These are phyloP conservation scores for Datisca glomerata DNA, from an alignment of 306 rosid genomes.

Conservation along the genomic window DNA sequence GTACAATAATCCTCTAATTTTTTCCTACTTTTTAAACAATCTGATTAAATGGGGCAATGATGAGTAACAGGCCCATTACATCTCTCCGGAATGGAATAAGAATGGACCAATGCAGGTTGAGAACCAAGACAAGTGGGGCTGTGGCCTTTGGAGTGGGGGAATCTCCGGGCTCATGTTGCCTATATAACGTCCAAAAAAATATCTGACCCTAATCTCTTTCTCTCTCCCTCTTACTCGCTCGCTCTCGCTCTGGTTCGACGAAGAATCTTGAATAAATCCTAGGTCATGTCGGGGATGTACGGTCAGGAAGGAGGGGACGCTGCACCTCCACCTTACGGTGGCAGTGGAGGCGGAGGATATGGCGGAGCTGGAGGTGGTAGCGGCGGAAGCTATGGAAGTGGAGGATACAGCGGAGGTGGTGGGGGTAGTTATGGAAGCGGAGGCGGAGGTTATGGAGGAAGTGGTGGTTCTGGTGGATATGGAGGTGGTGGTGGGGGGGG, in stretches of 20 bases:
- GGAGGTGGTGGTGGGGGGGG: slow-evolving; percentile 32
- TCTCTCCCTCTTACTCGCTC: slow-evolving; percentile 21
- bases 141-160: slow-evolving; percentile 3
- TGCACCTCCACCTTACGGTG: slow-evolving; percentile 64
- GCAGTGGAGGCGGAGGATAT: slow-evolving; percentile 24
- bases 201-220: slow-evolving; percentile 17
- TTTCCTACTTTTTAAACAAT: too few relatives aligned
- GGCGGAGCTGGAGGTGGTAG: slow-evolving; percentile 20
- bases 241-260: slow-evolving; percentile 23
- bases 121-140: slow-evolving; percentile 7
- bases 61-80: too few relatives aligned
- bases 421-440: slow-evolving; percentile 21
- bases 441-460: slow-evolving; percentile 30
- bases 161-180: not conserved
- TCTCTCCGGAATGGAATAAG: too few relatives aligned
- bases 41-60: too few relatives aligned
- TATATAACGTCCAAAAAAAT: not conserved
- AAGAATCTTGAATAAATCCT: slow-evolving; percentile 1
- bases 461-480: slow-evolving; percentile 22
- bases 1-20: too few relatives aligned
- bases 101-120: too few relatives aligned
- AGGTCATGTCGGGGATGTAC: slow-evolving; percentile 76
- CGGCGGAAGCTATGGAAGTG: slow-evolving; percentile 27
- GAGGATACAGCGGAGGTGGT: slow-evolving; percentile 25
- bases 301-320: slow-evolving; percentile 81